phyloP scores from a whole-genome alignment of 495 filamentous ascomycete genomes.

The Copromyces sp. region DNA sequence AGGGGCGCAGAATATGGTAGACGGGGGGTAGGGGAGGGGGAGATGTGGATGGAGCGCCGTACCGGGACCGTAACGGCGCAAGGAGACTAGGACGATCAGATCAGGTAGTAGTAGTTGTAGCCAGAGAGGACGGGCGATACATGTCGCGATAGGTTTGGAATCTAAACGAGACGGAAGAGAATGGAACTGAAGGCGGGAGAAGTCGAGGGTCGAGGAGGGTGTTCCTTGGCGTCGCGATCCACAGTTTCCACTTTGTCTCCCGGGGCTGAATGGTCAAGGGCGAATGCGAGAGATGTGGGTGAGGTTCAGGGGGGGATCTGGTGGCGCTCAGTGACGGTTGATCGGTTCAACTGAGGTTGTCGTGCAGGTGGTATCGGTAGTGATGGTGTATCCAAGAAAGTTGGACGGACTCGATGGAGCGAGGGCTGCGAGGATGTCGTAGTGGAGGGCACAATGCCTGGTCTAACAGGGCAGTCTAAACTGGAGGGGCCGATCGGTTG shows the following conservation, averaged over 20 bases:
- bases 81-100: background rate
- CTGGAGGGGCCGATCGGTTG: background rate
- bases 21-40: background rate
- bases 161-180: background rate
- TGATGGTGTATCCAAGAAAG: background rate
- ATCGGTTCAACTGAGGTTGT: background rate
- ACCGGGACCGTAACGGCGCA: background rate
- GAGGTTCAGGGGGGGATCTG: background rate
- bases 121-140: background rate
- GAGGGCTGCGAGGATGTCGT: background rate
- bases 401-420: background rate
- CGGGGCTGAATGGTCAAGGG: background rate
- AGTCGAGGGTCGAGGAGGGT: background rate
- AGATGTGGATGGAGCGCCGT: background rate
- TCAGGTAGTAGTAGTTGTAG: background rate
- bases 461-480: background rate
- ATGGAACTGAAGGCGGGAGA: background rate
- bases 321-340: background rate
- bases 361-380: background rate
- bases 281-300: background rate
- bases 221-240: background rate
- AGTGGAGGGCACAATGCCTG: background rate
- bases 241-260: background rate
- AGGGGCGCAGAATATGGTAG: background rate
- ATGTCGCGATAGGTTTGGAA: background rate